Base-by-base conservation (phyloP, 179 eudicot genomes). In the Kewa caespitosa region DNA sequence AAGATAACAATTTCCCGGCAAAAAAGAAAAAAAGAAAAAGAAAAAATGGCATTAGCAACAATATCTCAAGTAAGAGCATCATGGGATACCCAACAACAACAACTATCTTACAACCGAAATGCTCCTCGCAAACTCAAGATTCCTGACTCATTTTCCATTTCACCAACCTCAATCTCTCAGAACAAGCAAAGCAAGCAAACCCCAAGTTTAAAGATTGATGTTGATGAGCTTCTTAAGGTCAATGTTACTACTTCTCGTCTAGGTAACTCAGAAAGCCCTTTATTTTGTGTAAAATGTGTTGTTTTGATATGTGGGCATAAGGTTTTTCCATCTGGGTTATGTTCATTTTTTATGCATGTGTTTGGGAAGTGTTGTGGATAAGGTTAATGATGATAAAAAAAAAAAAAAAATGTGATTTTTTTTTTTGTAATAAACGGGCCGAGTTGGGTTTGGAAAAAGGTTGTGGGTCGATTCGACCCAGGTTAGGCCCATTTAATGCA, bases 21-120 rank as follows among this genome's bases (percentile, higher is more conserved):
- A 10, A 67, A 50, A 48, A 10, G 28, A 48, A 69, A 69, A 22
- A 15, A 69, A 48, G 23, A 32, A 6, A 69, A 46, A 48, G 13
- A 28, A 15, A 50, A 77, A 75, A 84, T 84, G 85, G 83, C 83
- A 75, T 23, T 77, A 67, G 67, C 80, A 69, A 79, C 70, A 68
- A 33, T 78, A 28, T 39, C 67, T 30, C 33, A 84, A 59, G 78
- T 84, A 76, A 85, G 72, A 67, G 85, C 82, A 13, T 88, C 98
- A 70, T 86, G 86, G 85, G 97, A 94, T 83, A 88, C 89, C 52
- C 88, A 82, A 7, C 87, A 87, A 7, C 87, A 87, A 66, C 85
- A 86, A 46, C 79, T 87, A n/a, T 74, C 91, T 9, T 91, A 92
- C 91, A 94, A 86, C 85, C 91, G 74, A 79, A 91, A 79, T 77